A percentile compares a stretch with the other conserved stretches of the same genome.
Evolutionary conservation across 768 basidiomycete species (phyloP).

Genomic region (Suillus sp.): DNA sequence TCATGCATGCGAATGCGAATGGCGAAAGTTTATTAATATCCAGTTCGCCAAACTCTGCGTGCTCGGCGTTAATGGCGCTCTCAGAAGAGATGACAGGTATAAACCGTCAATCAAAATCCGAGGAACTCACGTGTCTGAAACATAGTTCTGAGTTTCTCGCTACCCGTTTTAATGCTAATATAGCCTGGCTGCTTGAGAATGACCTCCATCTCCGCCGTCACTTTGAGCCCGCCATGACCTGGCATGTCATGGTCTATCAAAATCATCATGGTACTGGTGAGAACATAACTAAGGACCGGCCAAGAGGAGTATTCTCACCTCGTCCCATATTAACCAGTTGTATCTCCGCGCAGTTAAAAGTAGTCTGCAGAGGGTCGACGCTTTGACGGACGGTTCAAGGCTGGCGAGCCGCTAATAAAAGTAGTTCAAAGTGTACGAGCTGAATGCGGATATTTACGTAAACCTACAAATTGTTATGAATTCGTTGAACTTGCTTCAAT

Average conservation of each 20-base stretch:
- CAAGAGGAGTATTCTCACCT: neutral
- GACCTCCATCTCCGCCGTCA: constrained; percentile 29
- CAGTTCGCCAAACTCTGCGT: constrained; percentile 23
- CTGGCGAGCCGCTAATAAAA: neutral
- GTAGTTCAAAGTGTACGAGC: neutral
- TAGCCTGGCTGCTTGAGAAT: constrained; percentile 31
- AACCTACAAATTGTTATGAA: neutral
- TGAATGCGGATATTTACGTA: neutral
- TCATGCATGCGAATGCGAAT: constrained; percentile 30
- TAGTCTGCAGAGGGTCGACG: neutral
- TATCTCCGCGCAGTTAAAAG: constrained; percentile 1
- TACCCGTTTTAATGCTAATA: constrained; percentile 26
- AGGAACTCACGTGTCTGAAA: constrained; percentile 29
- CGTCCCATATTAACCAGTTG: neutral
- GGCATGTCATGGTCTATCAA: neutral
- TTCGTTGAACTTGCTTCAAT: neutral
- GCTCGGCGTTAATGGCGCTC: neutral
- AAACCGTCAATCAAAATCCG: neutral
- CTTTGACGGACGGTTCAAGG: neutral
- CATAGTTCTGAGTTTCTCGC: constrained; percentile 32
- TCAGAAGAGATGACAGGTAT: neutral
- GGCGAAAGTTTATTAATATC: constrained; percentile 22
- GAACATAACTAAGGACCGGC: neutral
- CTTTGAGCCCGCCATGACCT: constrained; percentile 22
- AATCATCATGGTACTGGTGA: neutral